Evolutionary conservation across 108 stramenopile genomes (phyloP).

Genomic region (Skeletonema costatum): DNA sequence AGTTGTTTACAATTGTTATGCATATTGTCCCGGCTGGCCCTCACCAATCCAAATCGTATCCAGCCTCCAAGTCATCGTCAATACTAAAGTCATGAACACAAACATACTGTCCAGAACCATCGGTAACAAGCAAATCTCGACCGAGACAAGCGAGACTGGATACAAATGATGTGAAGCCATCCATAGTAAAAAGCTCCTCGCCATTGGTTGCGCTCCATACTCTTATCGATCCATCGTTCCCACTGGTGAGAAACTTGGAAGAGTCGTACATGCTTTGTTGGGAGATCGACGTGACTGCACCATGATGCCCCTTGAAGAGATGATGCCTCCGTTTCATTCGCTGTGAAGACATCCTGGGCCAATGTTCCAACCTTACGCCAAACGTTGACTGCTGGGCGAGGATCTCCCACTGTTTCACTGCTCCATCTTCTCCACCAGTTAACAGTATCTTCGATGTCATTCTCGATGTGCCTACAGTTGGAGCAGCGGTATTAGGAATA

Average conservation of each 20-base stretch:
- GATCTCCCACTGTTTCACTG: conserved; percentile 69
- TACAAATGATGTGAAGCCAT: conserved; percentile 56
- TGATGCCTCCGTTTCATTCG: conserved; percentile 62
- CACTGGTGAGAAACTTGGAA: conserved; percentile 52
- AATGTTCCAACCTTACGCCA: conserved; percentile 53
- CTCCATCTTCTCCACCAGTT: conserved; percentile 64
- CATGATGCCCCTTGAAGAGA: conserved; percentile 53
- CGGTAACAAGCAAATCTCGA: conserved; percentile 57
- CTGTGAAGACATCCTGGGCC: conserved; percentile 64
- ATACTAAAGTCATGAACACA: conserved; percentile 77
- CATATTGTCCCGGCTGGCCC: neutral
- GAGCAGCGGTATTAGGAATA: conserved; percentile 9
- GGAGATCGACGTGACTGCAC: conserved; percentile 48
- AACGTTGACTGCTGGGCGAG: conserved; percentile 22
- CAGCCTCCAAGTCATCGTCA: conserved; percentile 26
- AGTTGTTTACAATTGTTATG: neutral
- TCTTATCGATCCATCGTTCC: conserved; percentile 54
- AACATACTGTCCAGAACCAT: conserved; percentile 67
- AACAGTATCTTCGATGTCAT: conserved; percentile 43
- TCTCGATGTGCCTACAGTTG: conserved; percentile 3
- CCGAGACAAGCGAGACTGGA: conserved; percentile 59
- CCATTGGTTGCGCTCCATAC: conserved; percentile 59
- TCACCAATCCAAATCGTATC: conserved; percentile 55
- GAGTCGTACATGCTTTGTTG: conserved; percentile 38
- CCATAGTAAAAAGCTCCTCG: conserved; percentile 59